phyloP scores from a whole-genome alignment of 257 asterid genomes.

The Lavandula angustifolia region DNA sequence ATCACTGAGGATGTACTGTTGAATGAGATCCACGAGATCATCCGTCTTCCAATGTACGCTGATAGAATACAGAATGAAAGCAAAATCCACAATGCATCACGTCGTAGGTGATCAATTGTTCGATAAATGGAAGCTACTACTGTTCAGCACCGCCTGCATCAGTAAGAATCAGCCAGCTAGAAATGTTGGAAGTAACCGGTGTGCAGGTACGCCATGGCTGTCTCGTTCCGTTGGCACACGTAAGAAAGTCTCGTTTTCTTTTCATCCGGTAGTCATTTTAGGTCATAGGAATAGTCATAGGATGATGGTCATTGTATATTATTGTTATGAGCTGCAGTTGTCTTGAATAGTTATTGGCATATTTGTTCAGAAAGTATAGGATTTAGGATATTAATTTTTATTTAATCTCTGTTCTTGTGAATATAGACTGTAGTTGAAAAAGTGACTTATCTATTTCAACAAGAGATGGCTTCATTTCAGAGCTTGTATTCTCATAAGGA shows the following conservation, averaged over 20 bases:
- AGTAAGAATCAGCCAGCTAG: constrained; percentile 1
- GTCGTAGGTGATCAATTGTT: constrained; percentile 54
- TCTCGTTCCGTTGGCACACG: neutral
- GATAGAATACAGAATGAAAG: constrained; percentile 84
- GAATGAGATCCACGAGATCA: constrained; percentile 77
- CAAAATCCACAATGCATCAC: constrained; percentile 52
- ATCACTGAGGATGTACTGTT: constrained; percentile 81
- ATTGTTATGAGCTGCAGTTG: constrained; percentile 31
- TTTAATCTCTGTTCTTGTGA: constrained; percentile 35
- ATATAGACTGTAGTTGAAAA: constrained; percentile 23
- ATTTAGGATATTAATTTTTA: constrained; percentile 30
- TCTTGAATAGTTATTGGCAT: constrained; percentile 29
- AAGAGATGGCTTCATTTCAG: too few species aligned
- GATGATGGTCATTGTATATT: constrained; percentile 42
- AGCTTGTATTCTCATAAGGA: too few species aligned
- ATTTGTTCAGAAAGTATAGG: constrained; percentile 31
- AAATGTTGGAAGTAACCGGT: neutral
- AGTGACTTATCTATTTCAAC: too few species aligned
- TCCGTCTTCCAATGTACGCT: constrained; percentile 89
- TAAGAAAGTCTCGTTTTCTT: neutral
- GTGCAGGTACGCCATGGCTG: constrained; percentile 12
- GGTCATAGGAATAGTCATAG: constrained; percentile 40
- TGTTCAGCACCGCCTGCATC: neutral
- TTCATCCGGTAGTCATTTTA: neutral
- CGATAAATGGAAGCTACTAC: neutral